A percentile compares a stretch with the other conserved stretches of the same genome.
These are phyloP conservation scores for Trypanosoma caninum DNA, from an alignment of 208 protist genomes.

Conservation along the genomic window DNA sequence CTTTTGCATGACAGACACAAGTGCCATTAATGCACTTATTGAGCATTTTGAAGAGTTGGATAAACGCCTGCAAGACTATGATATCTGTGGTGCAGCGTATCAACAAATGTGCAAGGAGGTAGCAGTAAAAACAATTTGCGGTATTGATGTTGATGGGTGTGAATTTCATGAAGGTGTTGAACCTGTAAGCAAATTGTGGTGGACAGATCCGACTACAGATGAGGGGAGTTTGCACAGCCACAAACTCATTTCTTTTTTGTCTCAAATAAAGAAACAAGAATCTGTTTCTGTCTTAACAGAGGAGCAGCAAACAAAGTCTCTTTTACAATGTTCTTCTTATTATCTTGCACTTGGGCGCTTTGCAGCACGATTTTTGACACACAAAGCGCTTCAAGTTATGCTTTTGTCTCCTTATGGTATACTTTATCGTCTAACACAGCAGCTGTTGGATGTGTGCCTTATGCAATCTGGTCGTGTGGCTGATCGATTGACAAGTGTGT, in stretches of 20 bases:
- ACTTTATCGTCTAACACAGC: constrained; percentile 46
- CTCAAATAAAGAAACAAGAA: not conserved
- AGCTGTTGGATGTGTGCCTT: constrained; percentile 66
- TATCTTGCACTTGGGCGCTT: constrained; percentile 51
- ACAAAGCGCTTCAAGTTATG: constrained; percentile 80
- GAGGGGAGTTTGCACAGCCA: constrained; percentile 1
- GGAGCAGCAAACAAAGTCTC: constrained; percentile 30
- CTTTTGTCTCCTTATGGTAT: constrained; percentile 69
- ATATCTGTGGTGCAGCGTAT: constrained; percentile 20
- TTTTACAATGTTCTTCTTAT: constrained; percentile 59
- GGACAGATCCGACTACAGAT: constrained; percentile 27
- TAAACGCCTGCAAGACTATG: constrained; percentile 2
- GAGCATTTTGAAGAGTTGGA: constrained; percentile 16
- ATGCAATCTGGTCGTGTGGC: constrained; percentile 55
- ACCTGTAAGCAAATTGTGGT: constrained; percentile 18
- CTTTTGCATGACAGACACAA: constrained; percentile 19
- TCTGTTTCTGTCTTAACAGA: constrained; percentile 9
- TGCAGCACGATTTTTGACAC: constrained; percentile 58
- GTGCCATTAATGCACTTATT: constrained; percentile 13
- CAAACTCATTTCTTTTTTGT: not conserved
- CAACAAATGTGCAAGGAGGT: constrained; percentile 14
- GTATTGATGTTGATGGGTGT: not conserved
- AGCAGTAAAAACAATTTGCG: constrained; percentile 12
- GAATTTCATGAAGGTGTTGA: not conserved
- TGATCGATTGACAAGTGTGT: constrained; percentile 42